Evolutionary conservation across 2,329 filamentous ascomycete genomes (phyloP).

Genomic region (Rasamsonia emersonii): DNA sequence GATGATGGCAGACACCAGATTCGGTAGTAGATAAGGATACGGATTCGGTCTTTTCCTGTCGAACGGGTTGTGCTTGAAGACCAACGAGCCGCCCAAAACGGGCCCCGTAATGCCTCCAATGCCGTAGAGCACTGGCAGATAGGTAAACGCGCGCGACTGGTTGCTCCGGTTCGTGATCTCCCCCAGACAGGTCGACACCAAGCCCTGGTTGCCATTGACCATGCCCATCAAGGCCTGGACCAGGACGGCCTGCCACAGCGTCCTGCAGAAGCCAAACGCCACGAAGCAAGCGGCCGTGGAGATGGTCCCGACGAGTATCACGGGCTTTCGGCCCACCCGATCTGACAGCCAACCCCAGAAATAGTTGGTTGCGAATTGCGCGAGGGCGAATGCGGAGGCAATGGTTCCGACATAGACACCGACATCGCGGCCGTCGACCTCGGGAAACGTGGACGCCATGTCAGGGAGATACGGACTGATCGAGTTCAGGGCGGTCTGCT

Average conservation of each 20-base stretch:
- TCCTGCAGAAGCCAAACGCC: constrained; percentile 77
- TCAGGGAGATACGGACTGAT: constrained; percentile 91
- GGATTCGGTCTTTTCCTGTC: constrained; percentile 42
- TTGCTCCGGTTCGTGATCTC: constrained; percentile 94
- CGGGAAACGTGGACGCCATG: constrained; percentile 81
- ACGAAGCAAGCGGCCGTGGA: constrained; percentile 73
- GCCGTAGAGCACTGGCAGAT: constrained; percentile 92
- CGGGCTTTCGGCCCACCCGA: constrained; percentile 68
- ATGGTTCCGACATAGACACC: constrained; percentile 86
- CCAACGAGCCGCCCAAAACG: constrained; percentile 76
- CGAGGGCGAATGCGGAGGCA: constrained; percentile 83
- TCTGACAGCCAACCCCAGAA: constrained; percentile 83
- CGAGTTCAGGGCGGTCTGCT: constrained; percentile 94
- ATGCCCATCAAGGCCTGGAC: constrained; percentile 88
- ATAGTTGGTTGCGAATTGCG: constrained; percentile 87
- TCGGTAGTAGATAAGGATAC: constrained; percentile 80
- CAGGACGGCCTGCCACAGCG: constrained; percentile 72
- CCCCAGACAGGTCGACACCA: constrained; percentile 86
- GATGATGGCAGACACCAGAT: constrained; percentile 66
- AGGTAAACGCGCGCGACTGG: constrained; percentile 87
- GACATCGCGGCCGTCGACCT: constrained; percentile 60
- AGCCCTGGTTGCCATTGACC: constrained; percentile 88
- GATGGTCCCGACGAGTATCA: constrained; percentile 74
- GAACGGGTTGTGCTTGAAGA: constrained; percentile 54
- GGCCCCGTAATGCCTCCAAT: constrained; percentile 89